Evolutionary conservation across 768 basidiomycete species (phyloP), one percentile per base, ranked within the genome.

Genomic region (Paxillus involutus): DNA sequence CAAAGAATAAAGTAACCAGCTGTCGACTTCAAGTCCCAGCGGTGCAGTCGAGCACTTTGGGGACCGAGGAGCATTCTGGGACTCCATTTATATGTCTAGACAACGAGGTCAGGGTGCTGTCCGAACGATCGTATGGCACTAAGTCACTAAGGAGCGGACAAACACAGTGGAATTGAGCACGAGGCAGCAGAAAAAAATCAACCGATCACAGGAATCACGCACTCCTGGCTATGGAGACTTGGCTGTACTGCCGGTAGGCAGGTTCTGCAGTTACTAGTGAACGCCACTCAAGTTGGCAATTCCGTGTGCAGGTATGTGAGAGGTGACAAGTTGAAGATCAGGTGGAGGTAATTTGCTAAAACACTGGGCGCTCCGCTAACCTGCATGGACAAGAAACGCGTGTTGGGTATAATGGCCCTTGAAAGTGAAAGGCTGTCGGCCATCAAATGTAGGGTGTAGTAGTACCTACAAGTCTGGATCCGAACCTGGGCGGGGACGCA

Each of bases 91-190:
- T 67, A 62, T 55, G 57, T 60, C 60, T 53, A 49, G 65, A 65
- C 66, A 76, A 78, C 69, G 77, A 77, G 77, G 76, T 67, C 64
- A 63, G 60, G 65, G 68, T 70, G 68, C 62, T 66, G 56, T 64
- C 49, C 55, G 44, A 52, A 47, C 46, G 53, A 62, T 60, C 58
- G 59, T 58, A 54, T 65, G 53, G 57, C 52, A 61, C 60, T 44
- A 60, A 57, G 53, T 56, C 52, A 61, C 60, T 44, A 60, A 57
- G 48, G 53, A 59, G 44, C 58, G 61, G 57, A 59, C 64, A 59
- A 65, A 63, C 53, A 63, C 49, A 62, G 62, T 59, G 58, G 62
- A 50, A 65, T 5, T 58, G 56, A 56, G 66, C 75, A 78, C 70
- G 75, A 73, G 75, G 75, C 64, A 35, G 12, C 35, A 12, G 35